Base-by-base conservation (phyloP, 345 rosid species). In the Zanthoxylum bungeanum region DNA sequence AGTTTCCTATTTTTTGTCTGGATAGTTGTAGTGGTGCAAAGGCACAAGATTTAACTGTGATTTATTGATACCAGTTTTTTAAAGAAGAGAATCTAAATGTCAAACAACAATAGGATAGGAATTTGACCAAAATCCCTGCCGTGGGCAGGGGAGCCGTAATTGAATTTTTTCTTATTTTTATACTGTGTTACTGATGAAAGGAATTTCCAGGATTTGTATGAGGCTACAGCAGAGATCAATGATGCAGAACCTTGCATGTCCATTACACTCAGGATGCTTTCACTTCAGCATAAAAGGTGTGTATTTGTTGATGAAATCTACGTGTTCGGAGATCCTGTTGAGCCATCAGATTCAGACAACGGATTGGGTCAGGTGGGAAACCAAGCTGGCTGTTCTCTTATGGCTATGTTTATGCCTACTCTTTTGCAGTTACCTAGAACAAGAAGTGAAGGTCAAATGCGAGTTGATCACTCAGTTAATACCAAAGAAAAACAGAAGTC, bases 381-480 rank as follows among this genome's bases (percentile, higher is more conserved):
- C 72, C 59, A 85, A 51, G 73, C 84, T 28, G 84, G 88, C 78
- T 83, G 73, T 82, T 85, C 95, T 25, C 77, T 85, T 61, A 81
- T 92, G 87, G 87, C 97, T 28, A 92, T 94, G 98, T 87, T 86
- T 78, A 77, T 89, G 87, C 98, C 98, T 34, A 60, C 92, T 46
- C 72, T 94, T 60, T 47, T 87, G 79, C 95, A 94, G 82, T 75
- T 92, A 46, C 86, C 97, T 51, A 86, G 78, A 80, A 73, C 84
- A 64, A 81, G 77, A 69, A 79, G 60, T 21, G 70, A 76, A 50
- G 58, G 77, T 33, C 79, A 47, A 77, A 78, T 74, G 51, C 81
- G 49, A 63, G 91, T 77, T 62, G 78, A 60, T 63, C 64, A 46
- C 40, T 51, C 57, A 53, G 69, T 64, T 46, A 66, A 71, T 46